Evolutionary conservation across 2,329 filamentous ascomycete genomes (phyloP).

Genomic region (Fusarium sp.): DNA sequence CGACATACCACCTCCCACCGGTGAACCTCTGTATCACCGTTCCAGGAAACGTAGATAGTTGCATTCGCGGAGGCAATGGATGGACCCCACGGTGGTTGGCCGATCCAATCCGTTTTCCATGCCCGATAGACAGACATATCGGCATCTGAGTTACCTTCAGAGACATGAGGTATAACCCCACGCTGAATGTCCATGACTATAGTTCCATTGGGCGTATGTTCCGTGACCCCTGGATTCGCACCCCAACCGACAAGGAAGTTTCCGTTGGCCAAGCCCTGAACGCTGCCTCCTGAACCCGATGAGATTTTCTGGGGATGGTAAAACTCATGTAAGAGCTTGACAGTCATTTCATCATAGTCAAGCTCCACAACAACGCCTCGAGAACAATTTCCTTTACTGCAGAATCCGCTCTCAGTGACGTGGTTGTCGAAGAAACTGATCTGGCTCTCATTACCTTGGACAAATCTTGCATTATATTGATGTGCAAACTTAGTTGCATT

Average conservation of each 20-base stretch:
- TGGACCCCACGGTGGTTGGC: slow-evolving; percentile 45
- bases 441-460: slow-evolving; percentile 59
- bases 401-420: slow-evolving; percentile 29
- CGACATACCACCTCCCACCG: slow-evolving; percentile 44
- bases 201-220: slow-evolving; percentile 52
- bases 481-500: slow-evolving; percentile 52
- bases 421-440: slow-evolving; percentile 69
- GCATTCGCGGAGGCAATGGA: slow-evolving; percentile 38
- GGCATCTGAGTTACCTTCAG: slow-evolving; percentile 11
- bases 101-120: slow-evolving; percentile 48
- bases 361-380: slow-evolving; percentile 55
- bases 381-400: slow-evolving; percentile 35
- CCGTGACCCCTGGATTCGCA: slow-evolving; percentile 62
- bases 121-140: slow-evolving; percentile 46
- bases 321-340: slow-evolving; percentile 63
- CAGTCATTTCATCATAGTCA: slow-evolving; percentile 61
- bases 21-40: slow-evolving; percentile 46
- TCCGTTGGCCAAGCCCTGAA: slow-evolving; percentile 66
- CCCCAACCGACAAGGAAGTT: slow-evolving; percentile 72
- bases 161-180: slow-evolving; percentile 58
- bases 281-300: slow-evolving; percentile 63
- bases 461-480: slow-evolving; percentile 66
- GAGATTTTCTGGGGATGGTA: slow-evolving; percentile 64
- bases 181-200: slow-evolving; percentile 57
- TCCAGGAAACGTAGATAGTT: slow-evolving; percentile 48